A percentile compares a stretch with the other conserved stretches of the same genome.
Evolutionary conservation across 2,329 filamentous ascomycete species (phyloP).

Genomic region (Alternaria atra): DNA sequence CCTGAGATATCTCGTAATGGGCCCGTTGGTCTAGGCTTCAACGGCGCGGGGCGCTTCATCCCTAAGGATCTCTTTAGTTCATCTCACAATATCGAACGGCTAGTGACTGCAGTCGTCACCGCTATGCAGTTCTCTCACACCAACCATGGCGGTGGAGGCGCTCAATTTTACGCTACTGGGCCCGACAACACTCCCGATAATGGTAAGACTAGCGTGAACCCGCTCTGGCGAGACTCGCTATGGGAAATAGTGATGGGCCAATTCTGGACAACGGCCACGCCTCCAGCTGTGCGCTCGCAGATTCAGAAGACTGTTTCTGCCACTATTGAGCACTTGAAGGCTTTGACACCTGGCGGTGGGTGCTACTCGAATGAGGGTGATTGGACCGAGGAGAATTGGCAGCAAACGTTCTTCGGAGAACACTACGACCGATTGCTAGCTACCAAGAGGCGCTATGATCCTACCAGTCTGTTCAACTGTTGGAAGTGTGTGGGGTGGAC

Average conservation of each 20-base stretch:
- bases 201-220: conserved; percentile 43
- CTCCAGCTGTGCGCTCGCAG: conserved; percentile 26
- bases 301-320: conserved; percentile 44
- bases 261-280: conserved; percentile 37
- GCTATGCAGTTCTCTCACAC: conserved; percentile 44
- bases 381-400: conserved; percentile 47
- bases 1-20: conserved; percentile 46
- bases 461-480: conserved; percentile 46
- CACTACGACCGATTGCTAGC: conserved; percentile 40
- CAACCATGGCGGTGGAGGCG: conserved; percentile 39
- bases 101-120: conserved; percentile 43
- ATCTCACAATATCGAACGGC: conserved; percentile 25
- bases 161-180: conserved; percentile 49
- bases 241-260: conserved; percentile 49
- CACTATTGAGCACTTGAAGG: conserved; percentile 44
- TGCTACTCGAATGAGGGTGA: conserved; percentile 51
- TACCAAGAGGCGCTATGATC: conserved; percentile 45
- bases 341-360: conserved; percentile 46
- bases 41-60: conserved; percentile 46
- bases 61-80: conserved; percentile 40
- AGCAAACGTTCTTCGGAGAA: conserved; percentile 46
- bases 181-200: conserved; percentile 45
- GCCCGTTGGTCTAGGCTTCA: conserved; percentile 45
- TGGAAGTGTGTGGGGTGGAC: conserved; percentile 51
- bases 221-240: conserved; percentile 43